Evolutionary conservation across 768 basidiomycete genomes (phyloP).

Genomic region (Candolleomyces aberdarensis): DNA sequence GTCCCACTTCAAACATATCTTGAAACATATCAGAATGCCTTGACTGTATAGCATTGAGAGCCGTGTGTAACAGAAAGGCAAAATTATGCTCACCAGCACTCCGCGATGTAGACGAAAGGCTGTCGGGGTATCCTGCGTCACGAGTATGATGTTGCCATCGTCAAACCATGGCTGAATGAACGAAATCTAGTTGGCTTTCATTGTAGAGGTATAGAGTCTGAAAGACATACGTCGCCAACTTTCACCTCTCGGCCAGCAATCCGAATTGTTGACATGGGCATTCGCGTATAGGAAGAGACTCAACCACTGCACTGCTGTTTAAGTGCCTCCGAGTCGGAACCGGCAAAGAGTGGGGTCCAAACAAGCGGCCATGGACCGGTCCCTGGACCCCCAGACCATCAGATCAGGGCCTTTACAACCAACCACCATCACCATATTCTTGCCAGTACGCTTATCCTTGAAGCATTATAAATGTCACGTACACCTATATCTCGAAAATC

Average conservation of each 20-base stretch:
- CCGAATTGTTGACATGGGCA: conserved; percentile 3
- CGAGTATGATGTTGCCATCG: conserved; percentile 56
- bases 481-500: conserved; percentile 6
- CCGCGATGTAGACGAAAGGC: conserved; percentile 56
- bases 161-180: conserved; percentile 51
- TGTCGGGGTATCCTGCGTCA: conserved; percentile 37
- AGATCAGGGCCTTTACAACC: too few species aligned
- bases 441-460: background rate
- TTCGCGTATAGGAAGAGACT: background rate
- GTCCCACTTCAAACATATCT: conserved; percentile 52
- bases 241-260: conserved; percentile 10
- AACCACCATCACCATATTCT: background rate
- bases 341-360: too few species aligned
- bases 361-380: too few species aligned
- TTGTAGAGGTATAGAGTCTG: background rate
- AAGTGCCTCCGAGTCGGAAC: too few species aligned
- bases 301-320: background rate
- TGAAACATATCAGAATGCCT: conserved; percentile 57
- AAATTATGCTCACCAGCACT: conserved; percentile 29
- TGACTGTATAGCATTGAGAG: conserved; percentile 22
- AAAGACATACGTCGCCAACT: conserved; percentile 18
- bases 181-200: background rate
- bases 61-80: background rate
- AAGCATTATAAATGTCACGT: background rate
- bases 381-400: too few species aligned